These are phyloP conservation scores for Cryptococcus sp. DNA, from an alignment of 1,284 basidiomycete genomes.

Conservation along the genomic window DNA sequence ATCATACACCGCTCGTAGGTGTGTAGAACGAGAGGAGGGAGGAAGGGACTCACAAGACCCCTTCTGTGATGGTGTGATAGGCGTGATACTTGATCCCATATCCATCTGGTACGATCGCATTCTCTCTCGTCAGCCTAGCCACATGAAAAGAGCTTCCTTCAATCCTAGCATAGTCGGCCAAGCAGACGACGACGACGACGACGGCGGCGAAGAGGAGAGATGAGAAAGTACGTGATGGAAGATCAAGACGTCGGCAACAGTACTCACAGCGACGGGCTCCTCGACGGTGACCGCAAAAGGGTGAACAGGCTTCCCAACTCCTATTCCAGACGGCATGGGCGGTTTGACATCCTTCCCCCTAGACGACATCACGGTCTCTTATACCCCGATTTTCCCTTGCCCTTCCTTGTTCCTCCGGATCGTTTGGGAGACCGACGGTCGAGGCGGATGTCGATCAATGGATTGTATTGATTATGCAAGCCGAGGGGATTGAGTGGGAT, in stretches of 20 bases:
- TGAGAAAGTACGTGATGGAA: background rate
- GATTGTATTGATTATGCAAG: no score
- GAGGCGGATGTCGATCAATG: no score
- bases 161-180: no score
- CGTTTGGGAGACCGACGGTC: no score
- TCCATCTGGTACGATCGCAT: slow-evolving; percentile 38
- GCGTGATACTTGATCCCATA: slow-evolving; percentile 43
- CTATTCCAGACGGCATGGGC: slow-evolving; percentile 26
- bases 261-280: slow-evolving; percentile 33
- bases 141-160: background rate
- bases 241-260: no score
- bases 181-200: background rate
- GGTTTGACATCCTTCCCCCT: slow-evolving; percentile 5
- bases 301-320: slow-evolving; percentile 31
- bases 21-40: background rate
- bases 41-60: slow-evolving; percentile 33
- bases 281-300: slow-evolving; percentile 39
- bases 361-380: no score
- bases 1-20: no score
- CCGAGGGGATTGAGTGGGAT: no score
- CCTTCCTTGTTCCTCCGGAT: background rate
- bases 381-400: background rate
- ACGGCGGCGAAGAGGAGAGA: background rate
- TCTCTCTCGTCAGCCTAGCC: slow-evolving; percentile 19
- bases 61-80: slow-evolving; percentile 40